Percentiles rank a stretch among this genome's conserved stretches.
Evolutionary conservation across 2,329 filamentous ascomycete species (phyloP).

Genomic region (Knufia petricola): DNA sequence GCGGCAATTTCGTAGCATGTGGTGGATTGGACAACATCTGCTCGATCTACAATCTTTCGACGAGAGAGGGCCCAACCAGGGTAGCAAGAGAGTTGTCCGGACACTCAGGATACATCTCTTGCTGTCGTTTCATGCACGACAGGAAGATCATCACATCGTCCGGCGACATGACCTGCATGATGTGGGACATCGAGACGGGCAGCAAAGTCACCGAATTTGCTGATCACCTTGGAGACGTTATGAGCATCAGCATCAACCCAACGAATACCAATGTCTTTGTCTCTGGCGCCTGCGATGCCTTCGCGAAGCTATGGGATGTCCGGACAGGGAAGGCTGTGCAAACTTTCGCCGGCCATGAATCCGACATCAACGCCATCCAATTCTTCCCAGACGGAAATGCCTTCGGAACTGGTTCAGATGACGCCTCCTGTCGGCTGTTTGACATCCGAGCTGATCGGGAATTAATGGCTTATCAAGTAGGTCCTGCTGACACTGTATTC

Average conservation of each 20-base stretch:
- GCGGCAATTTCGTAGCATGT: slow-evolving; percentile 95
- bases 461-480: slow-evolving; percentile 58
- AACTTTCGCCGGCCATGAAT: slow-evolving; percentile 96
- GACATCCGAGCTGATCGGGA: slow-evolving; percentile 92
- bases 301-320: slow-evolving; percentile 98
- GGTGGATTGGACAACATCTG: slow-evolving; percentile 99
- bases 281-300: slow-evolving; percentile 96
- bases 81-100: slow-evolving; percentile 93
- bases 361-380: slow-evolving; percentile 98
- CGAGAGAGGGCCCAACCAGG: slow-evolving; percentile 90
- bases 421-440: slow-evolving; percentile 93
- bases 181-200: slow-evolving; percentile 98
- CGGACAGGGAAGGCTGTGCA: slow-evolving; percentile 96
- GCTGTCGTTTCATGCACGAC: slow-evolving; percentile 98
- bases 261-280: slow-evolving; percentile 99
- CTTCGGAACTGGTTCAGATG: slow-evolving; percentile 94
- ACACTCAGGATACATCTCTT: slow-evolving; percentile 93
- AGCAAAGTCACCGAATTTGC: slow-evolving; percentile 97
- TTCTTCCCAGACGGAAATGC: slow-evolving; percentile 99
- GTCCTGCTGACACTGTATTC: slow-evolving; percentile 20
- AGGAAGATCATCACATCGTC: slow-evolving; percentile 95
- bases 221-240: slow-evolving; percentile 95
- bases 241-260: slow-evolving; percentile 99
- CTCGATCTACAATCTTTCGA: slow-evolving; percentile 98
- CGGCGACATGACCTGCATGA: slow-evolving; percentile 99